phyloP scores from a whole-genome alignment of 768 basidiomycete species.

The Collybia nuda region DNA sequence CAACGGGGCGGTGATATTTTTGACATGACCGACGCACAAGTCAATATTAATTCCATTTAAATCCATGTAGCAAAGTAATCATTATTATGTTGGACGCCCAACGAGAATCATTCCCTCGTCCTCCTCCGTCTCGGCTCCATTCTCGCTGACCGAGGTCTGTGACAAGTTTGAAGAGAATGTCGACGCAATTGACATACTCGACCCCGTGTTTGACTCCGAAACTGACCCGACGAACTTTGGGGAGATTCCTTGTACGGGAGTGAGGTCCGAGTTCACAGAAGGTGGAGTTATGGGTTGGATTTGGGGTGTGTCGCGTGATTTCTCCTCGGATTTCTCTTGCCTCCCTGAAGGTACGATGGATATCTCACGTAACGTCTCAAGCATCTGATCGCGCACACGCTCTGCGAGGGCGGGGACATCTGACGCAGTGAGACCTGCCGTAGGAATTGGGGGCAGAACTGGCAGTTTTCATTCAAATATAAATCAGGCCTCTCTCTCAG shows the following conservation, averaged over 20 bases:
- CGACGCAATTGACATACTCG: constrained; percentile 34
- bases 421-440: constrained; percentile 62
- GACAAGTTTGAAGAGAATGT: constrained; percentile 33
- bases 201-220: constrained; percentile 9
- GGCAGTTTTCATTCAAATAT: constrained; percentile 2
- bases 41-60: not conserved
- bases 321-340: constrained; percentile 5
- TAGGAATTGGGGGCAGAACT: constrained; percentile 93
- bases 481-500: not conserved
- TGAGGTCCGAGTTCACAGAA: not conserved
- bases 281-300: not conserved
- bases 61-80: constrained; percentile 4
- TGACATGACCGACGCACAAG: too few species aligned
- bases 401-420: constrained; percentile 71
- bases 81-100: constrained; percentile 47
- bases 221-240: not conserved
- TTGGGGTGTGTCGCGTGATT: constrained; percentile 7
- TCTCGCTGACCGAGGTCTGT: constrained; percentile 52
- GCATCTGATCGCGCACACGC: constrained; percentile 78
- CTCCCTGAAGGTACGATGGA: constrained; percentile 45
- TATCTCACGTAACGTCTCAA: constrained; percentile 73
- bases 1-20: not conserved
- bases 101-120: constrained; percentile 85
- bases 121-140: constrained; percentile 75
- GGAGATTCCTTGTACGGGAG: not conserved